phyloP scores from a whole-genome alignment of 2,329 filamentous ascomycete genomes.

The Fusarium palustre region DNA sequence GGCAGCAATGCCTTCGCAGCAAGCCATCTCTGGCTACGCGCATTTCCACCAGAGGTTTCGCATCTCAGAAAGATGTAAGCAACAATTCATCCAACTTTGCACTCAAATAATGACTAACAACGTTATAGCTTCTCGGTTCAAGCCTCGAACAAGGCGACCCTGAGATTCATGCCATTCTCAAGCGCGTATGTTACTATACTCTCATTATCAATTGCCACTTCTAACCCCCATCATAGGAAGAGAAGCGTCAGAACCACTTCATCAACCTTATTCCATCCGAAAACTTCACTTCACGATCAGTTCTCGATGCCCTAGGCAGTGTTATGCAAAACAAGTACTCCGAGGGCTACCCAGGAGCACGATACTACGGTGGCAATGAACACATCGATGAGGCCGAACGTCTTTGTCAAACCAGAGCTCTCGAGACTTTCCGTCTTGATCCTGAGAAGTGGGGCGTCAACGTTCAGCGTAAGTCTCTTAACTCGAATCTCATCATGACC shows the following conservation, averaged over 20 bases:
- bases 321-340: constrained; percentile 99
- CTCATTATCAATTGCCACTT: not conserved
- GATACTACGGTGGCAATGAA: constrained; percentile 96
- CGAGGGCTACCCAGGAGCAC: constrained; percentile 92
- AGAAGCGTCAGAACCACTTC: constrained; percentile 93
- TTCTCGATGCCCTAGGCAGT: constrained; percentile 87
- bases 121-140: constrained; percentile 76
- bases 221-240: constrained; percentile 71
- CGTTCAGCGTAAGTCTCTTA: constrained; percentile 77
- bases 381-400: constrained; percentile 90
- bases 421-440: constrained; percentile 85
- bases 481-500: not conserved
- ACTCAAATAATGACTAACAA: constrained; percentile 12
- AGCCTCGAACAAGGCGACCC: constrained; percentile 85
- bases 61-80: constrained; percentile 43
- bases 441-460: constrained; percentile 94
- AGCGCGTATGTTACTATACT: constrained; percentile 71
- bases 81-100: not conserved
- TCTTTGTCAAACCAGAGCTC: constrained; percentile 85
- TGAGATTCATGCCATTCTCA: constrained; percentile 83
- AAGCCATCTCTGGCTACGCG: constrained; percentile 41
- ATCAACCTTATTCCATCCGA: constrained; percentile 95
- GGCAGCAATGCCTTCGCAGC: constrained; percentile 42
- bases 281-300: constrained; percentile 91
- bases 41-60: constrained; percentile 37